Percentiles rank a stretch among this genome's conserved stretches.
These are phyloP conservation scores for Wickerhamiella australiensis DNA, from an alignment of 805 yeast species.

Conservation along the genomic window DNA sequence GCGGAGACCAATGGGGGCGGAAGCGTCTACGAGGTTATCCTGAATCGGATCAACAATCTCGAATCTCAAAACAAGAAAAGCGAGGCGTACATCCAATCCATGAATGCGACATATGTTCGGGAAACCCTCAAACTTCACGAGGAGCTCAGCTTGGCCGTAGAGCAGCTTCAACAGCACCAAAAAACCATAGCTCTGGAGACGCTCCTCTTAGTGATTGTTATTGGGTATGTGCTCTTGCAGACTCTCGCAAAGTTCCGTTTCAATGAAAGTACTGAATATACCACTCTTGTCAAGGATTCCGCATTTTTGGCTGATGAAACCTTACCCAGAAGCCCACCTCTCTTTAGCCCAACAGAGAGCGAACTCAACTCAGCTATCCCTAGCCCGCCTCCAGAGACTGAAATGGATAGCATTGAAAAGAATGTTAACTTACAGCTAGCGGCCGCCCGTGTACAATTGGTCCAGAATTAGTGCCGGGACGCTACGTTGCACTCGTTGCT, in stretches of 20 bases:
- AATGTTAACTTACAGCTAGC: conserved; percentile 1
- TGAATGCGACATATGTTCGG: conserved; percentile 4
- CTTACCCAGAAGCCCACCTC: background rate
- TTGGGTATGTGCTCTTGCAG: conserved; percentile 1
- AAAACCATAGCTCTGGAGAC: conserved; percentile 1
- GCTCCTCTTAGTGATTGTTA: conserved; percentile 1
- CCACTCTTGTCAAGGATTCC: background rate
- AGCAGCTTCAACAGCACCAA: conserved; percentile 8
- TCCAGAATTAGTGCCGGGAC: background rate
- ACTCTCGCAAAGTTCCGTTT: conserved; percentile 1
- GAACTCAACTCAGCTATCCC: background rate
- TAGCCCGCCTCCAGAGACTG: conserved; percentile 5
- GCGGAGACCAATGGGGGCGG: conserved; percentile 4
- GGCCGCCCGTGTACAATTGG: background rate
- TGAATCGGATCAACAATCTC: conserved; percentile 1
- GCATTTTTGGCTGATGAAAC: background rate
- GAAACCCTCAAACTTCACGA: conserved; percentile 6
- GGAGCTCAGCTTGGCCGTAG: background rate
- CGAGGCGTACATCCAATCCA: background rate
- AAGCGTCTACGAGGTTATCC: conserved; percentile 10
- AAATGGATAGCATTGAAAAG: conserved; percentile 2
- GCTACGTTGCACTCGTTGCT: too few species aligned
- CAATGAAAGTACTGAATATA: background rate
- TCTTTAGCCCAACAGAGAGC: background rate
- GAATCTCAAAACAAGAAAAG: background rate